phyloP scores from a whole-genome alignment of 192 early-diverging fungal species.

The Gaertneriomyces semiglobifer region DNA sequence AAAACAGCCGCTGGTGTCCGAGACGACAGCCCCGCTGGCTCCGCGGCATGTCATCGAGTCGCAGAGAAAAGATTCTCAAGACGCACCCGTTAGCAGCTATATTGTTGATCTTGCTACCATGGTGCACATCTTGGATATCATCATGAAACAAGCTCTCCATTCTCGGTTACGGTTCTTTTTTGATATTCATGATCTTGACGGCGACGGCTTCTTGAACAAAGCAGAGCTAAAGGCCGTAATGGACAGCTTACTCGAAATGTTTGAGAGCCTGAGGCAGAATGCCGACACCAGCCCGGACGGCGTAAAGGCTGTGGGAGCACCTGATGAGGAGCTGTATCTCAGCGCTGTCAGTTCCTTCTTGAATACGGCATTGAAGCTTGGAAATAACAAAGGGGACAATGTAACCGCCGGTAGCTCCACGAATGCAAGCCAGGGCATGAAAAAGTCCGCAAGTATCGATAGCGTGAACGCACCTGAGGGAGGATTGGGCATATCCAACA shows the following conservation, averaged over 20 bases:
- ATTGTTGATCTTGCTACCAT: conserved; percentile 58
- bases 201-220: conserved; percentile 52
- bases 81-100: conserved; percentile 21
- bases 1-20: conserved; percentile 11
- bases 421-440: conserved; percentile 9
- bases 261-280: conserved; percentile 34
- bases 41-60: conserved; percentile 32
- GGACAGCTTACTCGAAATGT: conserved; percentile 57
- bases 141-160: conserved; percentile 56
- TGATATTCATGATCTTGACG: conserved; percentile 58
- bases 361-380: conserved; percentile 54
- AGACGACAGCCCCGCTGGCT: conserved; percentile 14
- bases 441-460: conserved; percentile 22
- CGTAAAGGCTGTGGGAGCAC: conserved; percentile 1
- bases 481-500: neutral
- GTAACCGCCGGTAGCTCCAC: conserved; percentile 4
- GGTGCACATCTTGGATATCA: conserved; percentile 53
- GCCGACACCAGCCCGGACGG: conserved; percentile 4
- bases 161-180: conserved; percentile 53
- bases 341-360: conserved; percentile 55
- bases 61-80: conserved; percentile 17
- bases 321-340: conserved; percentile 51
- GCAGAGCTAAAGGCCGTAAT: conserved; percentile 55
- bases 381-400: conserved; percentile 37
- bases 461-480: neutral